phyloP scores from a whole-genome alignment of 352 stramenopile genomes.

The Thalassiosira tumida region DNA sequence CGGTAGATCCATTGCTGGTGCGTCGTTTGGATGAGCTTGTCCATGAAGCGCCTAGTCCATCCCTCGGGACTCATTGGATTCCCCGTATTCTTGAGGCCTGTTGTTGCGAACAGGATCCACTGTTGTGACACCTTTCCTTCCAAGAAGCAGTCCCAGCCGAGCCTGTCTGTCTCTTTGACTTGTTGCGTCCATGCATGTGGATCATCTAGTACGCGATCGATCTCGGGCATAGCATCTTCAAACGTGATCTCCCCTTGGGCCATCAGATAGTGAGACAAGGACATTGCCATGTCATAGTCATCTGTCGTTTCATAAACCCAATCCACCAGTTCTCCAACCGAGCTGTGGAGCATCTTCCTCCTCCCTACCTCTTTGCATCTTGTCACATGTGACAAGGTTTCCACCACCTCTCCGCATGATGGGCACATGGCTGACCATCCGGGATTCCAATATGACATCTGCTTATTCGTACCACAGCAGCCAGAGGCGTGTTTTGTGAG shows the following conservation, averaged over 20 bases:
- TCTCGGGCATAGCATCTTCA: too few relatives aligned
- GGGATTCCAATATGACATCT: neutral
- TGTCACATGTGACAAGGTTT: neutral
- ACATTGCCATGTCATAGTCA: neutral
- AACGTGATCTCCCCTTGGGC: too few relatives aligned
- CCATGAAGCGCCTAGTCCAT: conserved; percentile 35
- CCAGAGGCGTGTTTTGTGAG: conserved; percentile 55
- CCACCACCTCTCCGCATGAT: neutral
- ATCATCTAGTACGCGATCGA: too few relatives aligned
- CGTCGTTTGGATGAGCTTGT: conserved; percentile 43
- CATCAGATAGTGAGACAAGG: neutral
- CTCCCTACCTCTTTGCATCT: neutral
- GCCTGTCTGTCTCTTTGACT: conserved; percentile 8
- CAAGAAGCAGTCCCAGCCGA: conserved; percentile 65
- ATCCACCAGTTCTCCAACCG: neutral
- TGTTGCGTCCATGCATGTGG: too few relatives aligned
- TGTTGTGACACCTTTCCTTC: conserved; percentile 41
- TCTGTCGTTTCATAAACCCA: neutral
- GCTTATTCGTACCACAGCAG: conserved; percentile 44
- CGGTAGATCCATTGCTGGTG: conserved; percentile 71
- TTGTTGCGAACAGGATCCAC: too few relatives aligned
- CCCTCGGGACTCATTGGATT: too few relatives aligned
- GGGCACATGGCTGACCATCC: neutral
- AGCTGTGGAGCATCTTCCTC: neutral
- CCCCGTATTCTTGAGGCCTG: too few relatives aligned